Evolutionary conservation across 768 basidiomycete genomes (phyloP).

Genomic region (Pluteus cervinus): DNA sequence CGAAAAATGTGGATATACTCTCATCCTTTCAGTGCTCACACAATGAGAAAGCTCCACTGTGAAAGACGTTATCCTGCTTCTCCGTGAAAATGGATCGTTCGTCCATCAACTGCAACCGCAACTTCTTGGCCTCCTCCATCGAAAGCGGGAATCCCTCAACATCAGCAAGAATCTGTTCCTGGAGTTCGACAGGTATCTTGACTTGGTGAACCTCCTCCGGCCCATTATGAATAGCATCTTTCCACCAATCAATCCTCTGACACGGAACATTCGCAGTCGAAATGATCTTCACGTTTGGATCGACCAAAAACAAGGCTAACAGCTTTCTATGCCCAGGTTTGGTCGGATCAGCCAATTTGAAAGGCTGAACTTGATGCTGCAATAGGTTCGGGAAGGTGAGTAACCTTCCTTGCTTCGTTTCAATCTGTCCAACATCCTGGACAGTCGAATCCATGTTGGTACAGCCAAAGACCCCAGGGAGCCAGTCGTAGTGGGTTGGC

Average conservation of each 20-base stretch:
- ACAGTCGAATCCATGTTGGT: background rate
- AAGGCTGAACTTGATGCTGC: conserved; percentile 29
- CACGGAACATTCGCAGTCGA: conserved; percentile 24
- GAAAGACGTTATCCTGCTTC: conserved; percentile 2
- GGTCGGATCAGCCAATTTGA: conserved; percentile 23
- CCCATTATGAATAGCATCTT: conserved; percentile 3
- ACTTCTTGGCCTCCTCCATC: conserved; percentile 11
- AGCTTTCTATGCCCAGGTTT: conserved; percentile 33
- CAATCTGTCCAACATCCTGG: conserved; percentile 20
- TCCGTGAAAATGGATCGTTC: conserved; percentile 12
- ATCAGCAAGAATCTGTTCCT: background rate
- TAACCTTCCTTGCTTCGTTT: conserved; percentile 17
- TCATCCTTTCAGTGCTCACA: conserved; percentile 12
- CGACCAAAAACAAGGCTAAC: conserved; percentile 30
- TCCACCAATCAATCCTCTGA: conserved; percentile 24
- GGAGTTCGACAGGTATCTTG: conserved; percentile 1
- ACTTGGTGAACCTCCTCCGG: background rate
- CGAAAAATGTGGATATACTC: too few relatives aligned
- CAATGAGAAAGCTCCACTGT: conserved; percentile 8
- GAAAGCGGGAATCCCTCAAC: conserved; percentile 3
- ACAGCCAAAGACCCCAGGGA: background rate
- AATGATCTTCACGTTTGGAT: conserved; percentile 21
- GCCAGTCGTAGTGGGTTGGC: conserved; percentile 1
- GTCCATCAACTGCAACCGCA: conserved; percentile 14
- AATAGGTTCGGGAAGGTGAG: conserved; percentile 31